These are phyloP conservation scores for Galeopsis tetrahit DNA, from an alignment of 257 asterid species.

Conservation along the genomic window DNA sequence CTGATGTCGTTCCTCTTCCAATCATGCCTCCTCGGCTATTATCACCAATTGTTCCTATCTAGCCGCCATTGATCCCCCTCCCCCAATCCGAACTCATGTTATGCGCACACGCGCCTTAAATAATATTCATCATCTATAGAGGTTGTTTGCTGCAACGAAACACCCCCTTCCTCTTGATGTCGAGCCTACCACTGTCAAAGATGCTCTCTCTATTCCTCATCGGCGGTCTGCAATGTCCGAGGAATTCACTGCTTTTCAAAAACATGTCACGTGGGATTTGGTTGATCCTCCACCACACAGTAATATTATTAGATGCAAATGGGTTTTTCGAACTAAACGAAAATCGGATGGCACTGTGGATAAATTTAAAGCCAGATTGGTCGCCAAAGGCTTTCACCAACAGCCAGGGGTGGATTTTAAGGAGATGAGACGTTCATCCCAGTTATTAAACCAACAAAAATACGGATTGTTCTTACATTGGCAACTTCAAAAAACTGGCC, in stretches of 20 bases:
- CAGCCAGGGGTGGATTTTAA: not conserved
- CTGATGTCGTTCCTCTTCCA: not conserved
- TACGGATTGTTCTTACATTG: not conserved
- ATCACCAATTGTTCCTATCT: not conserved
- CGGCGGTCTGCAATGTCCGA: too few species aligned
- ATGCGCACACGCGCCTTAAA: not conserved
- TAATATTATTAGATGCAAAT: not conserved
- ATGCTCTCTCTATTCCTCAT: not conserved
- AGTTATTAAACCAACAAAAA: not conserved
- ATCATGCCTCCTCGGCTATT: not conserved
- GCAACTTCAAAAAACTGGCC: not conserved
- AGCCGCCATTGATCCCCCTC: not conserved
- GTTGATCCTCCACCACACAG: not conserved
- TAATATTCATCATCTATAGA: too few species aligned
- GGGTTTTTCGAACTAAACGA: not conserved
- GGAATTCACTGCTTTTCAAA: too few species aligned
- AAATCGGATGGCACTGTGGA: not conserved
- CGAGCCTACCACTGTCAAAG: not conserved
- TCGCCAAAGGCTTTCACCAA: conserved; percentile 1
- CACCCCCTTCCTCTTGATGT: not conserved
- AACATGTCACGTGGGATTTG: too few species aligned
- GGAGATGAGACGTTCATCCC: not conserved
- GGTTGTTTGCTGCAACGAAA: not conserved
- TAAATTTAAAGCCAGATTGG: not conserved
- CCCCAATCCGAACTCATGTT: not conserved